phyloP scores from a whole-genome alignment of 2,329 filamentous ascomycete species.

The Metarhizium album region DNA sequence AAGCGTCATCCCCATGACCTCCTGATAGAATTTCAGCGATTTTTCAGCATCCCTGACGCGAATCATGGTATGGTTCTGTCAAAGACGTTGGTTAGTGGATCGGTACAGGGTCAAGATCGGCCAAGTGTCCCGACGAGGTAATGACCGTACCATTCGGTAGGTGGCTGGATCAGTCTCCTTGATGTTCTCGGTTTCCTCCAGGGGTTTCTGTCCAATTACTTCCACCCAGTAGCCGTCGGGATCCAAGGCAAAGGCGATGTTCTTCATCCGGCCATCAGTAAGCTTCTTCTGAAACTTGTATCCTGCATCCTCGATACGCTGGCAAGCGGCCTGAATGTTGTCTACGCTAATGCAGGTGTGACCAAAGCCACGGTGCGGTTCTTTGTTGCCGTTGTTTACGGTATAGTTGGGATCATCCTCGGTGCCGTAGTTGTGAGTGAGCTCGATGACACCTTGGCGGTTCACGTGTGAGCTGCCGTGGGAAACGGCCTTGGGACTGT shows the following conservation, averaged over 20 bases:
- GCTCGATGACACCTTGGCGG: constrained; percentile 81
- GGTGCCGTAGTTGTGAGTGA: constrained; percentile 79
- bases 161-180: constrained; percentile 61
- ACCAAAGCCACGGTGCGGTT: constrained; percentile 73
- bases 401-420: constrained; percentile 74
- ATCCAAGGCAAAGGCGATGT: constrained; percentile 85
- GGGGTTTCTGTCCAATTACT: constrained; percentile 59
- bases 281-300: constrained; percentile 95
- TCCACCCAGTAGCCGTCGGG: constrained; percentile 86
- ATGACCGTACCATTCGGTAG: constrained; percentile 54
- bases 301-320: constrained; percentile 78
- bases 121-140: too few relatives aligned
- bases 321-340: constrained; percentile 80
- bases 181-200: constrained; percentile 62
- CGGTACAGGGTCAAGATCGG: too few relatives aligned
- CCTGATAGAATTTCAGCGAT: constrained; percentile 71
- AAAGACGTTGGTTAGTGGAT: neutral
- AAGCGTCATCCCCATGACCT: constrained; percentile 80
- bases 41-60: constrained; percentile 74
- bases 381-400: constrained; percentile 81
- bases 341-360: constrained; percentile 78
- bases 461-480: constrained; percentile 63
- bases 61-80: constrained; percentile 82
- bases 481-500: constrained; percentile 64
- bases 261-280: constrained; percentile 72